Conservation (phyloP, 2,329 filamentous ascomycete species). For the Arthrobotrys megalospora region DNA sequence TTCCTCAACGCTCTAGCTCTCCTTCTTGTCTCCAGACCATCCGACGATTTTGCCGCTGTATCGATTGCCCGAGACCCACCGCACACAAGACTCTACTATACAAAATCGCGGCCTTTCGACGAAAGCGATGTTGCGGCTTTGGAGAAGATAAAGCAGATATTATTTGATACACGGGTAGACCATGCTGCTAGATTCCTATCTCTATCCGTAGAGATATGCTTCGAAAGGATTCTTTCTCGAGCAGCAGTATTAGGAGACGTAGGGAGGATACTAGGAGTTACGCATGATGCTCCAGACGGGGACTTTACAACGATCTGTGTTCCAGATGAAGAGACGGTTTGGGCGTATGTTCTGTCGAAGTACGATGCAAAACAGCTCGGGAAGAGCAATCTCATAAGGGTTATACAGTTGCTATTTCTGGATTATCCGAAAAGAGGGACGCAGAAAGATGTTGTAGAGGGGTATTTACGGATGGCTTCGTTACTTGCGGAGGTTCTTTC, state of each 20-base stretch:
- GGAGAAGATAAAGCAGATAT: slow-evolving; percentile 2
- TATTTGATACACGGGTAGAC: slow-evolving; percentile 3
- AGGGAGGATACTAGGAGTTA: background rate
- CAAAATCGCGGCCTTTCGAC: background rate
- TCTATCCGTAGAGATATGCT: background rate
- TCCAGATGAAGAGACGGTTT: slow-evolving; percentile 32
- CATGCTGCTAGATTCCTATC: slow-evolving; percentile 8
- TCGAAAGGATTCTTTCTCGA: background rate
- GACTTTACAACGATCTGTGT: slow-evolving; percentile 28
- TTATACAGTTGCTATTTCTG: slow-evolving; percentile 3
- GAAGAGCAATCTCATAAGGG: slow-evolving; percentile 6
- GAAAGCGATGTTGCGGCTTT: background rate
- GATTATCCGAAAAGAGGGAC: background rate
- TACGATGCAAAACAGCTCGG: slow-evolving; percentile 1
- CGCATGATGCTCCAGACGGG: background rate
- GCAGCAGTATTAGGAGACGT: background rate
- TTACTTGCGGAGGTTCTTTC: slow-evolving; percentile 1
- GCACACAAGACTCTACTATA: slow-evolving; percentile 20
- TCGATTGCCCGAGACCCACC: slow-evolving; percentile 1
- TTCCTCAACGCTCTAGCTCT: slow-evolving; percentile 29
- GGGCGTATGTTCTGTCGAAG: background rate
- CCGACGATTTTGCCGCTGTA: slow-evolving; percentile 9
- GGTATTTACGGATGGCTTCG: slow-evolving; percentile 8
- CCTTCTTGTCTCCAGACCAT: background rate
- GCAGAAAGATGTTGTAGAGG: background rate